phyloP scores from a whole-genome alignment of 1,139 yeast species.

The Blastobotrys ciferrii region DNA sequence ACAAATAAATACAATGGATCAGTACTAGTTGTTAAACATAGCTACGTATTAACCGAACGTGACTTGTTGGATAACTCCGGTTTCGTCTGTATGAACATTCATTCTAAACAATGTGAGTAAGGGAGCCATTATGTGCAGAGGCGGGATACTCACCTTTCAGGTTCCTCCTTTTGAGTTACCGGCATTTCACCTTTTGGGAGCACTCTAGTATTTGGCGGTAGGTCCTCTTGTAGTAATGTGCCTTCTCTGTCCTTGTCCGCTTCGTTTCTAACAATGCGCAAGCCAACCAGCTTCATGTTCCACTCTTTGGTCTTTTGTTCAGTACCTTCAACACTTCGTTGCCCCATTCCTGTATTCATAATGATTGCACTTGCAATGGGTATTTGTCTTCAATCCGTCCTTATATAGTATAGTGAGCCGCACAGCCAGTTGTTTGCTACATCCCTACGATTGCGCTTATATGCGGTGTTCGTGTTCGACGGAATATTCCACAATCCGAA shows the following conservation, averaged over 20 bases:
- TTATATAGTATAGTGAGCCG: neutral
- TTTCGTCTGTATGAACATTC: slow-evolving; percentile 29
- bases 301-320: slow-evolving; percentile 21
- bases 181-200: slow-evolving; percentile 25
- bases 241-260: slow-evolving; percentile 11
- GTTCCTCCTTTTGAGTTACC: slow-evolving; percentile 25
- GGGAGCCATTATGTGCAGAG: neutral
- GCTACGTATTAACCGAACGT: slow-evolving; percentile 21
- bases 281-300: slow-evolving; percentile 27
- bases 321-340: neutral
- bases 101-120: slow-evolving; percentile 18
- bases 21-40: no score
- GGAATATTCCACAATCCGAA: no score
- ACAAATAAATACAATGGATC: no score
- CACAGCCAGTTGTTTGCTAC: neutral
- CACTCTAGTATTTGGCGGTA: slow-evolving; percentile 28
- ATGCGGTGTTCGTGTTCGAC: no score
- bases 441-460: neutral
- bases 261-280: slow-evolving; percentile 22
- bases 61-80: slow-evolving; percentile 24
- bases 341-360: neutral
- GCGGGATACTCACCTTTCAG: slow-evolving; percentile 23
- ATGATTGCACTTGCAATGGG: neutral
- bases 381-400: neutral
- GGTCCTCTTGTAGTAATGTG: slow-evolving; percentile 14